Evolutionary conservation across 768 basidiomycete genomes (phyloP).

Genomic region (Macrolepiota dolichaula): DNA sequence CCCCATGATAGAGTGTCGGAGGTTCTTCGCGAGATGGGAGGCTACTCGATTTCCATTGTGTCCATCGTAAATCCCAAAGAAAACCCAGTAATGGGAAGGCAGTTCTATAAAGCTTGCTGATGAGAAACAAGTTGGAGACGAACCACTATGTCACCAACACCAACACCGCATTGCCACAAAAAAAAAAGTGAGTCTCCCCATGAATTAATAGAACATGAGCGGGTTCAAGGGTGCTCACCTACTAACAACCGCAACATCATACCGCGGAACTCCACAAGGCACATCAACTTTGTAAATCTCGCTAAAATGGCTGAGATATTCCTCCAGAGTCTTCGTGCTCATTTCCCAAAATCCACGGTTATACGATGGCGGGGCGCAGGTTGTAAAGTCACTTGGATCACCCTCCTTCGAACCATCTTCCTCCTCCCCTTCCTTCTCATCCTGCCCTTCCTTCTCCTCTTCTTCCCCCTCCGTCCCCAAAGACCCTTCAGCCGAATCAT

Average conservation of each 20-base stretch:
- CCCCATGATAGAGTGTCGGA: conserved; percentile 23
- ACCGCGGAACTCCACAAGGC: conserved; percentile 4
- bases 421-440: no score
- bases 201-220: no score
- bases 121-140: not conserved
- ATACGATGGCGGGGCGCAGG: not conserved
- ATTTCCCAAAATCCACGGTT: not conserved
- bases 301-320: not conserved
- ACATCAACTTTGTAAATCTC: not conserved
- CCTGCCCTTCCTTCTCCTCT: no score
- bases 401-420: no score
- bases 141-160: not conserved
- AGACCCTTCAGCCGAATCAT: not conserved
- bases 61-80: conserved; percentile 28
- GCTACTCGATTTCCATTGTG: conserved; percentile 32
- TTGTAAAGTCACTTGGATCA: not conserved
- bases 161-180: no score
- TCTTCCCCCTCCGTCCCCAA: not conserved
- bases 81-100: conserved; percentile 20
- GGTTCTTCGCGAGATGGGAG: conserved; percentile 25
- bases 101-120: conserved; percentile 10
- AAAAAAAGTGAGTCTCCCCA: no score
- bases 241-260: not conserved
- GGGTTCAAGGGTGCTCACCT: not conserved
- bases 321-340: not conserved